Percentiles rank a stretch among this genome's conserved stretches.
phyloP scores from a whole-genome alignment of 2,329 filamentous ascomycete species.

The Cytospora piceicola region DNA sequence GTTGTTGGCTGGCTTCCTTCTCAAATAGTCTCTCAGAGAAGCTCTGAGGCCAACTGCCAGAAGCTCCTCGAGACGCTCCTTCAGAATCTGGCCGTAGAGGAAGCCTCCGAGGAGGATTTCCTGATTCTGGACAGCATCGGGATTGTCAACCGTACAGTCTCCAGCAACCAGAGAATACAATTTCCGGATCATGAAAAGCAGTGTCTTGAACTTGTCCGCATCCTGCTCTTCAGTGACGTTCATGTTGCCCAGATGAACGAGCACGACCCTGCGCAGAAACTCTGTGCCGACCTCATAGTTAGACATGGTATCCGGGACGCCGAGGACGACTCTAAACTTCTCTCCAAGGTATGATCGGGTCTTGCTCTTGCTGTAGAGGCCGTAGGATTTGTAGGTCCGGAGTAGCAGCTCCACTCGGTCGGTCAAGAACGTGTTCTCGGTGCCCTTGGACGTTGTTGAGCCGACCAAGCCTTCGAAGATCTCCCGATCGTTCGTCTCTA shows the following conservation, averaged over 20 bases:
- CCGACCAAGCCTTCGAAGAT: constrained; percentile 95
- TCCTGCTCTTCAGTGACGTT: constrained; percentile 85
- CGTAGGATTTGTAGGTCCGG: constrained; percentile 90
- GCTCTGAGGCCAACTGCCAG: constrained; percentile 59
- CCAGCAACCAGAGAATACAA: constrained; percentile 91
- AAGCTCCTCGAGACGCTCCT: constrained; percentile 92
- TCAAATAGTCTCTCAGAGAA: constrained; percentile 60
- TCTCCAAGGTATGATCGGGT: constrained; percentile 85
- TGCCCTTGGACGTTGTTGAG: constrained; percentile 71
- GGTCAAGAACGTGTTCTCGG: constrained; percentile 89
- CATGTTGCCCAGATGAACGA: constrained; percentile 87
- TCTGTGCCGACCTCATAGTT: constrained; percentile 90
- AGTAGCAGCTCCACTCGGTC: constrained; percentile 91
- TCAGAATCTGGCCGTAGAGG: constrained; percentile 92
- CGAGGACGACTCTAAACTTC: constrained; percentile 88
- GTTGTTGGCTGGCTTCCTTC: constrained; percentile 62
- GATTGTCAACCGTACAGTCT: constrained; percentile 92
- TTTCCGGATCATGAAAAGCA: constrained; percentile 96
- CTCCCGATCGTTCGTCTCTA: constrained; percentile 95
- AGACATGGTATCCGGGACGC: constrained; percentile 79
- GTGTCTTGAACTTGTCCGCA: constrained; percentile 88
- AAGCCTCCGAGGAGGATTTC: constrained; percentile 93
- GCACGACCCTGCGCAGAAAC: constrained; percentile 85
- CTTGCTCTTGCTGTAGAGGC: constrained; percentile 77
- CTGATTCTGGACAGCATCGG: constrained; percentile 94